Conservation (phyloP, 2,329 filamentous ascomycete species). For the Ophiostoma australiae region DNA sequence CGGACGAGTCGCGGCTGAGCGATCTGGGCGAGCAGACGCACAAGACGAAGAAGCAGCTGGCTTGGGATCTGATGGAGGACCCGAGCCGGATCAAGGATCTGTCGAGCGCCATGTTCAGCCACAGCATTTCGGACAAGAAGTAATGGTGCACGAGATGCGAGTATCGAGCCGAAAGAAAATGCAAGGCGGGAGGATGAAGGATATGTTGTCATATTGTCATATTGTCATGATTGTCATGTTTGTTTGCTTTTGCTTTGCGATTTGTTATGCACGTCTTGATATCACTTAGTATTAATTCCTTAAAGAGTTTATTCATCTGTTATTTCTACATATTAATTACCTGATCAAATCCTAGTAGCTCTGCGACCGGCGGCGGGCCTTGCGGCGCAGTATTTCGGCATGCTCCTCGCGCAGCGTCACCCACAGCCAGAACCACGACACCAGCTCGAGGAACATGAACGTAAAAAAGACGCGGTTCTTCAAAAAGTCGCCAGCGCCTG, state of each 20-base stretch:
- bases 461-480: constrained; percentile 83
- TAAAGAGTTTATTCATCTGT: neutral
- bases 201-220: neutral
- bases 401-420: constrained; percentile 64
- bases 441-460: constrained; percentile 76
- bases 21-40: constrained; percentile 16
- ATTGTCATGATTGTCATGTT: neutral
- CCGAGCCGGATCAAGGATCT: constrained; percentile 42
- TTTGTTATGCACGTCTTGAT: neutral
- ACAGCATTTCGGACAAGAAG: neutral
- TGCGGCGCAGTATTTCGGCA: constrained; percentile 39
- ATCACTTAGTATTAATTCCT: neutral
- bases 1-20: constrained; percentile 47
- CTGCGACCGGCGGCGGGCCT: constrained; percentile 32
- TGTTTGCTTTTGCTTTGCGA: neutral
- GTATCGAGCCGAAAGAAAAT: neutral
- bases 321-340: neutral
- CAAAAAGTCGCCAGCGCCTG: constrained; percentile 55
- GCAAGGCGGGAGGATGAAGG: too few relatives aligned
- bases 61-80: constrained; percentile 48
- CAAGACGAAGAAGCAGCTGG: constrained; percentile 50
- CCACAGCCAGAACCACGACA: constrained; percentile 84
- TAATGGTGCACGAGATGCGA: neutral
- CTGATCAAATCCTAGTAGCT: neutral
- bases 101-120: constrained; percentile 19